Evolutionary conservation across 768 basidiomycete species (phyloP), one percentile per base, ranked within the genome.

Genomic region (Filobasidium floriforme): DNA sequence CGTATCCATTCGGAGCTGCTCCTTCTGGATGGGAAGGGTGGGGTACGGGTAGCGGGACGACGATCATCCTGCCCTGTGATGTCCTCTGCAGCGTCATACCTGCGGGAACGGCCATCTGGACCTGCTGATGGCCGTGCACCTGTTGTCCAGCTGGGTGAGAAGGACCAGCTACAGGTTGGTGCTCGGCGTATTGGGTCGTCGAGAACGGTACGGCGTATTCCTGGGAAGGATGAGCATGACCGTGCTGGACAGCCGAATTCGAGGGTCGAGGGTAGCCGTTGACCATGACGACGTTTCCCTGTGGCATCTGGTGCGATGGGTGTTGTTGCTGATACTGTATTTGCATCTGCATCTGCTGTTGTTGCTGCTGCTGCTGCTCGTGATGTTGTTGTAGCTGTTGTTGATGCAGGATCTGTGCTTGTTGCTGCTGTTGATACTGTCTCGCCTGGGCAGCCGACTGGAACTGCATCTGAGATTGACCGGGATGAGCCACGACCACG

Each of bases 291-390:
- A 49, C 46, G 18, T 15, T 49, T 2, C 46, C 46, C 18, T 15
- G 46, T 2, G 15, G 5, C 46, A 49, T 49, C 46, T 18, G 15
- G 5, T 49, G 46, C 15, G 46, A 15, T 14, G 15, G 46, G 22
- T 49, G 22, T 18, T 49, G 46, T 5, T 49, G 46, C 26, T 57
- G 54, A 24, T 24, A 15, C 54, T 57, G 54, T 7, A 24, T 15
- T 15, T 57, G 54, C 3, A 32, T 51, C 29, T 62, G 61, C 37
- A 29, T 18, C 29, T 62, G 61, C 28, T 62, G 61, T 29, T 44
- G 43, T 22, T 46, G 44, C 7, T 24, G 43, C 46, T 49, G 22
- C 37, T 63, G 62, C 41, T 28, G 61, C n/a, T 57, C 46, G 12
- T 18, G 19, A 51, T 51, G 46, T 51, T 51, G 24, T 3, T 51